Evolutionary conservation across 2,329 filamentous ascomycete genomes (phyloP).

Genomic region (Epichloe uncinata): DNA sequence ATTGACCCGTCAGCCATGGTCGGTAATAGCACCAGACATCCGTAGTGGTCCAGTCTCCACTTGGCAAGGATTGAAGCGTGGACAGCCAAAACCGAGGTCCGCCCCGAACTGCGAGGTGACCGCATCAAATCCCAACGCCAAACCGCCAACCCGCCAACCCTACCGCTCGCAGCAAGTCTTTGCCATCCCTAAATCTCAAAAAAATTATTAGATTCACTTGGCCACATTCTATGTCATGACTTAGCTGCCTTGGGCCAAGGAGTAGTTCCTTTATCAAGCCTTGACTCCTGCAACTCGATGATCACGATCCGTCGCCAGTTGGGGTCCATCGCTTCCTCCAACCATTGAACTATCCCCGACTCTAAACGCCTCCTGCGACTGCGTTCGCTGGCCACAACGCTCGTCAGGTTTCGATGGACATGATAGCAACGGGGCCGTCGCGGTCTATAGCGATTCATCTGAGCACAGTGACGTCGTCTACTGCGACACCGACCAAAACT

Average conservation of each 20-base stretch:
- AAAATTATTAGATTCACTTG: neutral
- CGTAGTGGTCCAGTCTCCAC: too few species aligned
- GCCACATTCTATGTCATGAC: neutral
- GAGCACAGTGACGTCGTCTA: neutral
- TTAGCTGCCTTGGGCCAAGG: neutral
- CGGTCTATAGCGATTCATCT: neutral
- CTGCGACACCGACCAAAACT: constrained; percentile 5
- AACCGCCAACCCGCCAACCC: neutral
- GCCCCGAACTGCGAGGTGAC: neutral
- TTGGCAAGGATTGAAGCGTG: too few species aligned
- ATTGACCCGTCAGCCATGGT: too few species aligned
- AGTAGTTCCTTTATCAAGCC: neutral
- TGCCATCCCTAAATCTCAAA: neutral
- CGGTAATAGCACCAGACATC: too few species aligned
- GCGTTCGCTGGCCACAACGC: constrained; percentile 4
- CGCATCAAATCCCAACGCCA: neutral
- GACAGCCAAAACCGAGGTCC: too few species aligned
- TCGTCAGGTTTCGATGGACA: constrained; percentile 3
- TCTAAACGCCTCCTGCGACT: neutral
- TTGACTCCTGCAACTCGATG: constrained; percentile 1
- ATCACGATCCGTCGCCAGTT: neutral
- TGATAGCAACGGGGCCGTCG: neutral
- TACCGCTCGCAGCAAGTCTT: neutral
- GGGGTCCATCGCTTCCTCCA: neutral
- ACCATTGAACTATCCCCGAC: neutral